Conservation (phyloP, 2,329 filamentous ascomycete species). For the Fusarium sp. region DNA sequence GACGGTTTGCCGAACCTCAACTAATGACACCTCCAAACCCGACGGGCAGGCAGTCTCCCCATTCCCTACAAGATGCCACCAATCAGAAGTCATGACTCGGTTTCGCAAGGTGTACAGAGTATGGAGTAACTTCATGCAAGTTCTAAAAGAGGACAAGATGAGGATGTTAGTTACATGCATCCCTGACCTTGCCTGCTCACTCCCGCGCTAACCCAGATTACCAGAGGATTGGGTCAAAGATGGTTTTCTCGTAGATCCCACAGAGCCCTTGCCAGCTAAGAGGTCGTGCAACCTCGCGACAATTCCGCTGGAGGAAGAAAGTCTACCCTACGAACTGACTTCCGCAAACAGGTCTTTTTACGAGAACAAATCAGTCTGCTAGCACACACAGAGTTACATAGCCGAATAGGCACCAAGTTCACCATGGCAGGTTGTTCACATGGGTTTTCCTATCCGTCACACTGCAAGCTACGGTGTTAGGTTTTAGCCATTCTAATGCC, state of each 20-base stretch:
- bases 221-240: slow-evolving; percentile 42
- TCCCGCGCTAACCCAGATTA: slow-evolving; percentile 38
- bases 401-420: not conserved
- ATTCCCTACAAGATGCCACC: slow-evolving; percentile 5
- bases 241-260: slow-evolving; percentile 29
- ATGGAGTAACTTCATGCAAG: slow-evolving; percentile 28
- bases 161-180: slow-evolving; percentile 34
- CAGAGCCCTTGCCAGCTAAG: not conserved
- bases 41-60: not conserved
- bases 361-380: not conserved
- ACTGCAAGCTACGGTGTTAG: slow-evolving; percentile 9
- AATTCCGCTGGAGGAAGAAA: slow-evolving; percentile 8
- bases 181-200: slow-evolving; percentile 39
- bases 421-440: slow-evolving; percentile 20
- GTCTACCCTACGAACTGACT: slow-evolving; percentile 19
- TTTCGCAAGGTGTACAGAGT: slow-evolving; percentile 2
- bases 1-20: slow-evolving; percentile 9
- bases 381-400: not conserved
- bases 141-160: slow-evolving; percentile 32
- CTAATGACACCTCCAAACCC: slow-evolving; percentile 12
- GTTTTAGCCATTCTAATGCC: slow-evolving; percentile 9
- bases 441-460: not conserved
- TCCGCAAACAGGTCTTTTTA: slow-evolving; percentile 20
- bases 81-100: slow-evolving; percentile 16
- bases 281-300: not conserved